These are phyloP conservation scores for Populus alba DNA, from an alignment of 345 rosid species.

Conservation along the genomic window DNA sequence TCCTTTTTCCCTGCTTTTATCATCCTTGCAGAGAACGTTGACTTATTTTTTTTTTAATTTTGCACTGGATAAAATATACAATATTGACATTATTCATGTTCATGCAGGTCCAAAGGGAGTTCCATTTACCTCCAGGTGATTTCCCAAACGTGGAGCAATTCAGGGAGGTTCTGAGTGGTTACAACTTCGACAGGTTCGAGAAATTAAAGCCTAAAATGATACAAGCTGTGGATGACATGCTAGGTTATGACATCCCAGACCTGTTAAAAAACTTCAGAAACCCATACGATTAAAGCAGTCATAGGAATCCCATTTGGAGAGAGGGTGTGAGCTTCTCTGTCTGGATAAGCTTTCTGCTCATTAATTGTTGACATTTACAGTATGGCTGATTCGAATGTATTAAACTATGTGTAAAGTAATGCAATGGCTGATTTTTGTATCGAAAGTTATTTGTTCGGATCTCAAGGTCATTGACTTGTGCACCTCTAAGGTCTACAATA, in stretches of 20 bases:
- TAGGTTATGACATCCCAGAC: slow-evolving; percentile 85
- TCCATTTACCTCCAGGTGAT: slow-evolving; percentile 82
- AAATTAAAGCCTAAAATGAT: slow-evolving; percentile 87
- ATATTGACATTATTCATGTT: neutral
- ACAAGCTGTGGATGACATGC: slow-evolving; percentile 87
- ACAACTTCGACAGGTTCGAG: slow-evolving; percentile 82
- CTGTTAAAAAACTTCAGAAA: slow-evolving; percentile 77
- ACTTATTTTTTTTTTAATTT: neutral
- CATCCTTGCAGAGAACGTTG: neutral
- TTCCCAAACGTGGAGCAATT: slow-evolving; percentile 84
- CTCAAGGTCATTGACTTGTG: no score
- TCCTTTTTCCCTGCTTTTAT: neutral
- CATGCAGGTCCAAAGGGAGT: slow-evolving; percentile 77
- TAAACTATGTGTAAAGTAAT: no score
- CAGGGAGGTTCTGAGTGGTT: slow-evolving; percentile 66
- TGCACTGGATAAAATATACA: no score
- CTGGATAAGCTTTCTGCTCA: no score
- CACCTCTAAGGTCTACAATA: no score
- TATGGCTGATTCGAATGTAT: no score
- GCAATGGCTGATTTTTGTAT: no score
- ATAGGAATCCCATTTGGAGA: no score
- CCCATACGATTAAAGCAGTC: slow-evolving; percentile 55
- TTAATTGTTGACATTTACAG: no score
- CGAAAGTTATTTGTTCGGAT: no score
- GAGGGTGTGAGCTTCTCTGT: no score